A percentile compares a stretch with the other conserved stretches of the same genome.
Conservation (phyloP, 257 asterid species). For the Capsicum chinense region DNA sequence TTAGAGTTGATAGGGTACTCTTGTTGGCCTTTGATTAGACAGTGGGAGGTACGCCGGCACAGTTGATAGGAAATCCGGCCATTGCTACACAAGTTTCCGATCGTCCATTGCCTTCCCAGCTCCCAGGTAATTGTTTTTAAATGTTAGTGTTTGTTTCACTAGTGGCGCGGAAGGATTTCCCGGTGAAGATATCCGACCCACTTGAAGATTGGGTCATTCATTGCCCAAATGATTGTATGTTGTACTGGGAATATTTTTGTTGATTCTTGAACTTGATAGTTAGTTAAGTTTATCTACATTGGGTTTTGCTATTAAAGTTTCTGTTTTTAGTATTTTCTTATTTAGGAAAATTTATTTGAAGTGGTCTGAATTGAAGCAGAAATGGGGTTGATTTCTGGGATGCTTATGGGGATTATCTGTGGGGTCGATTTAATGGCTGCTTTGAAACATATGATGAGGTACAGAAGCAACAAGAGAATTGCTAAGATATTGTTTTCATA, state of each 20-base stretch:
- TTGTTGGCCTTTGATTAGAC: too few species aligned
- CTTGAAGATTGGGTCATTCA: too few species aligned
- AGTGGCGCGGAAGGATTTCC: too few species aligned
- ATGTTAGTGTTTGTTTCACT: too few species aligned
- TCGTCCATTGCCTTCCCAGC: too few species aligned
- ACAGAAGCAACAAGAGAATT: constrained; percentile 73
- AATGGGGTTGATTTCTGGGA: constrained; percentile 92
- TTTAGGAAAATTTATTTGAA: constrained; percentile 13
- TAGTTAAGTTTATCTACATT: neutral
- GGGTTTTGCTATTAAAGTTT: neutral
- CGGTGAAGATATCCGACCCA: too few species aligned
- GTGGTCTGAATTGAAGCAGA: neutral
- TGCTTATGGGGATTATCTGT: constrained; percentile 75
- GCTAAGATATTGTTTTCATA: constrained; percentile 64
- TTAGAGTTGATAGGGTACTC: too few species aligned
- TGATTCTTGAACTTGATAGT: constrained; percentile 15
- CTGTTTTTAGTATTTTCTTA: neutral
- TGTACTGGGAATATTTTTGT: neutral
- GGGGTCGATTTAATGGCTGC: constrained; percentile 94
- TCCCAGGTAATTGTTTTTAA: too few species aligned
- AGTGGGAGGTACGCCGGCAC: too few species aligned
- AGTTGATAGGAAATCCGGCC: too few species aligned
- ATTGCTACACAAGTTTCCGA: too few species aligned
- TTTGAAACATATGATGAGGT: constrained; percentile 79
- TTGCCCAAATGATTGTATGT: too few species aligned